Evolutionary conservation across 1,139 yeast genomes (phyloP), one percentile per base, ranked within the genome.

Genomic region (Nakaseomyces nivariensis): DNA sequence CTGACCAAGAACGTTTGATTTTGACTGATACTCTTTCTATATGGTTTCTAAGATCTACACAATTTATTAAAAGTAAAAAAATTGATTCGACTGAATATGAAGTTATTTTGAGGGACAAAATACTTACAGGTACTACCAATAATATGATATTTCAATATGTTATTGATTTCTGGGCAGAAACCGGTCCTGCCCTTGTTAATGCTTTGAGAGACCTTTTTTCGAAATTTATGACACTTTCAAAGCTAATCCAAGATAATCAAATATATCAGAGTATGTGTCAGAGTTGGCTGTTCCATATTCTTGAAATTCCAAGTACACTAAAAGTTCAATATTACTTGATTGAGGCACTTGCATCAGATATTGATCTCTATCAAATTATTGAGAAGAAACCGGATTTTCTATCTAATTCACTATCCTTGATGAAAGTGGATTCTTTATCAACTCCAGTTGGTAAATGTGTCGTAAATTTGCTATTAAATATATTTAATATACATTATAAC

Each of bases 141-240:
- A 65, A 71, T 41, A 61, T 60, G 26, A 56, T 81, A 2, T 81
- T 82, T 59, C 71, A 71, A 36, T 82, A 77, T 60, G 74, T 84
- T 8, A 67, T 82, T 46, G 88, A 81, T 55, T 81, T 79, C 58
- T 80, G 89, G 80, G 80, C 79, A 49, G 85, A 81, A 48, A 77
- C 87, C 1, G 81, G 85, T 4, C 80, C 86, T 1, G 81, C 94
- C 0, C 67, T 85, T 36, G 79, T 82, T 5, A 85, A 82, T 56
- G 82, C 94, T 0, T 66, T 86, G 48, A 75, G 73, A 50, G 85
- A 80, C 40, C 62, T 87, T 38, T 74, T 85, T 48, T 56, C 66
- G 4, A 84, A 82, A 55, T 59, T 82, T 45, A 64, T 82, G 5
- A 55, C 63, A 0, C 66, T 79, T 29, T 58, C 76, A 13, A 67